A percentile compares a stretch with the other conserved stretches of the same genome.
These are phyloP conservation scores for Oryza punctata DNA, from an alignment of 176 grass and related monocot species.

Conservation along the genomic window DNA sequence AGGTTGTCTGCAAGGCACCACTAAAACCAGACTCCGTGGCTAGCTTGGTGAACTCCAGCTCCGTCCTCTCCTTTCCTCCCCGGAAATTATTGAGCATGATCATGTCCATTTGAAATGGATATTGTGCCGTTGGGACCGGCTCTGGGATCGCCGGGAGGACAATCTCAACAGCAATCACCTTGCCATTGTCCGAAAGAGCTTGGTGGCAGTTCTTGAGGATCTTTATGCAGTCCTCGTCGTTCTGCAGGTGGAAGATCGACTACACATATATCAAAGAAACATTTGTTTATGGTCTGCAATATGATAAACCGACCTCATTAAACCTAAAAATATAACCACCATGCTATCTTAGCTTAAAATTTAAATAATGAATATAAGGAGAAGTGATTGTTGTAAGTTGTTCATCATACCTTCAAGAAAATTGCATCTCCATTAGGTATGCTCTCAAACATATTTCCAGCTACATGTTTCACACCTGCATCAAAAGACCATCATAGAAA, in stretches of 20 bases:
- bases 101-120: neutral
- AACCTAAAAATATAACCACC: no score
- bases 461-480: conserved; percentile 20
- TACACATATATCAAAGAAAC: neutral
- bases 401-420: no score
- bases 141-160: neutral
- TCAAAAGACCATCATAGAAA: no score
- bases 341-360: no score
- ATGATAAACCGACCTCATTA: neutral
- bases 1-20: neutral
- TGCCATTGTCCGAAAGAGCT: neutral
- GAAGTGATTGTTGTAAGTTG: no score
- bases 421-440: no score
- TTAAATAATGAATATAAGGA: no score
- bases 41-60: neutral
- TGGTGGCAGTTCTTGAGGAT: conserved; percentile 17
- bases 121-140: neutral
- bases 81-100: neutral
- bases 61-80: conserved; percentile 4
- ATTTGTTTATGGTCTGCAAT: neutral
- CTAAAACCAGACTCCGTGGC: neutral
- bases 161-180: neutral
- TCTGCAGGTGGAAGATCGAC: conserved; percentile 39
- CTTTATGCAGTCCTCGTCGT: conserved; percentile 30
- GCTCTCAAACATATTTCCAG: conserved; percentile 34